phyloP scores from a whole-genome alignment of 805 yeast genomes.

The Diddensiella transvaalensis region DNA sequence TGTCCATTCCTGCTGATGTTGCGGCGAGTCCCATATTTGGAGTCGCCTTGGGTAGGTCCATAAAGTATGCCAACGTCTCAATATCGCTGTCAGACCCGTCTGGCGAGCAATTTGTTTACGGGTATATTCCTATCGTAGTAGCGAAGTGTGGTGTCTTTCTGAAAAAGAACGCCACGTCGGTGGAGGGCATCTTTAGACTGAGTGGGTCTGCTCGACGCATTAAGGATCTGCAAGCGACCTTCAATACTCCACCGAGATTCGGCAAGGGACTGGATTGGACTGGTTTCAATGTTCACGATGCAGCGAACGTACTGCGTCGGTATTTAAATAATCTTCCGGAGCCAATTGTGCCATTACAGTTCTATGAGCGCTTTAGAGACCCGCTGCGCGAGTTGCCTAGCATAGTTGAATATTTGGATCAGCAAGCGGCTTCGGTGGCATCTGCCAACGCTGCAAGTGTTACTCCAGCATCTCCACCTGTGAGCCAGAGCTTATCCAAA shows the following conservation, averaged over 20 bases:
- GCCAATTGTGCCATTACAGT: constrained; percentile 77
- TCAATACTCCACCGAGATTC: constrained; percentile 83
- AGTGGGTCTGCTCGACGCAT: constrained; percentile 89
- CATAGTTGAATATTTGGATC: constrained; percentile 55
- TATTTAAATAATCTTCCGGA: constrained; percentile 86
- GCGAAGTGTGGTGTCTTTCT: constrained; percentile 90
- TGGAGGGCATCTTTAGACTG: constrained; percentile 89
- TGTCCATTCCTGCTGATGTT: constrained; percentile 11
- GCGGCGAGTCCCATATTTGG: constrained; percentile 60
- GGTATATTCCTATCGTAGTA: constrained; percentile 87
- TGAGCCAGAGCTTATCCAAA: not conserved
- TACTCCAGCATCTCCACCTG: not conserved
- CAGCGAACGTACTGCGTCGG: constrained; percentile 84
- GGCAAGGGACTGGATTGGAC: constrained; percentile 90
- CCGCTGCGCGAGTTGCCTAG: constrained; percentile 63
- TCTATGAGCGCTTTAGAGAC: constrained; percentile 73
- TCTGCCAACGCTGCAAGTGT: not conserved
- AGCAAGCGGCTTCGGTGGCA: constrained; percentile 3
- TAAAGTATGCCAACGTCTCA: constrained; percentile 71
- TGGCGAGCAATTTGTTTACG: constrained; percentile 70
- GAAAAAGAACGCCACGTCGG: constrained; percentile 64
- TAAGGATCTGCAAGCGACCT: constrained; percentile 76
- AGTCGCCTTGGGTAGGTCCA: constrained; percentile 65
- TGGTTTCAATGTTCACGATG: constrained; percentile 93
- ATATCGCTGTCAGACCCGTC: constrained; percentile 57